Conservation (phyloP, 2,329 filamentous ascomycete genomes). For the Thielaviopsis populi region DNA sequence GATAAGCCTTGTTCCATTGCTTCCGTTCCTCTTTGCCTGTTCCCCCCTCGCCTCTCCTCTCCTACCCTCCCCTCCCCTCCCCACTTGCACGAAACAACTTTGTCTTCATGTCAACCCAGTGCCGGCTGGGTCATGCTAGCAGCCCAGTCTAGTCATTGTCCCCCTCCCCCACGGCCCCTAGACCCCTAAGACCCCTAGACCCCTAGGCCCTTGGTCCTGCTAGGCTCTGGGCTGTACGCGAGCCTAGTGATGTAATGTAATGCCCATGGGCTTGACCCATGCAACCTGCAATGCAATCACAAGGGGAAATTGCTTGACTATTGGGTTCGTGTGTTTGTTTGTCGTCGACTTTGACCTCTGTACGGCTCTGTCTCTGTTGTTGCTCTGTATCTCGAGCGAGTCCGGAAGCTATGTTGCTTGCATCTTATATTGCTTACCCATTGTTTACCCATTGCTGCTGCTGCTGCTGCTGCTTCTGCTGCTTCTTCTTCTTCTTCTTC, state of each 20-base stretch:
- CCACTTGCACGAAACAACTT: not conserved
- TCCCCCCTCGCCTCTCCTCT: too few species aligned
- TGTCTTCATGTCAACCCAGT: not conserved
- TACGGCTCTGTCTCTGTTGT: too few species aligned
- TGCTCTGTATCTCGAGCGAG: too few species aligned
- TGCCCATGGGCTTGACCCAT: not conserved
- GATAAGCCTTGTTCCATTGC: too few species aligned
- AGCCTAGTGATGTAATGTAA: not conserved
- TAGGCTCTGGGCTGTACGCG: not conserved
- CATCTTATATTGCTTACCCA: too few species aligned
- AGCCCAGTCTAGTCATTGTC: not conserved
- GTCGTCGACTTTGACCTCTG: too few species aligned
- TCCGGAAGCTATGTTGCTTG: too few species aligned
- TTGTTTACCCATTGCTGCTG: too few species aligned
- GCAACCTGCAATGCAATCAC: not conserved
- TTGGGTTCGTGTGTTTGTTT: too few species aligned
- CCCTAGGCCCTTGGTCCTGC: not conserved
- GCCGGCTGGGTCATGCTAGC: not conserved
- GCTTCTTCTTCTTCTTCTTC: too few species aligned
- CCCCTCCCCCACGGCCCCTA: not conserved
- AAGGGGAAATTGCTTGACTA: not conserved
- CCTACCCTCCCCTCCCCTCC: not conserved
- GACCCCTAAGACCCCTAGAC: not conserved
- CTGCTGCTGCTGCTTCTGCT: too few species aligned
- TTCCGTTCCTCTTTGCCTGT: too few species aligned